phyloP scores from a whole-genome alignment of 208 protist species.

The Crithidia thermophila region DNA sequence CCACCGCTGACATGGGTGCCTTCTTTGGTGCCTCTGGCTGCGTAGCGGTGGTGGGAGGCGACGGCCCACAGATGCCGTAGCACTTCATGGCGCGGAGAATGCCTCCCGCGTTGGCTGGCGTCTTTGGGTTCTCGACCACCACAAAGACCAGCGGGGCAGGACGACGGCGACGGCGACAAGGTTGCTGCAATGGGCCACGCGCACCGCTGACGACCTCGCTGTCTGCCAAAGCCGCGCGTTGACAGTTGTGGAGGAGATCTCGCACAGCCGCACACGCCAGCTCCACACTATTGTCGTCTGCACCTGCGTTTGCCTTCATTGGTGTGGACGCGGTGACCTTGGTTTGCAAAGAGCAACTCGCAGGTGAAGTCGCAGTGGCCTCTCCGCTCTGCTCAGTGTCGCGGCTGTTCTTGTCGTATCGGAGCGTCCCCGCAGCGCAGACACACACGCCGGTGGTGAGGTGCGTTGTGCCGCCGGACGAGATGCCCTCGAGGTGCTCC shows the following conservation, averaged over 20 bases:
- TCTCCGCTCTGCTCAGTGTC: no score
- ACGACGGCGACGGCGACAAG: not conserved
- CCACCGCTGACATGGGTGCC: not conserved
- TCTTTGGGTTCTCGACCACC: constrained; percentile 76
- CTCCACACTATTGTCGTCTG: no score
- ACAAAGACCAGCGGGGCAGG: constrained; percentile 43
- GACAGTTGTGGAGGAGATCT: constrained; percentile 10
- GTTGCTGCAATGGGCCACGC: no score
- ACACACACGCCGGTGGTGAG: constrained; percentile 27
- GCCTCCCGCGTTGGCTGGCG: constrained; percentile 63
- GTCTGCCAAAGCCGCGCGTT: constrained; percentile 2
- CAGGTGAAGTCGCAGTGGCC: no score
- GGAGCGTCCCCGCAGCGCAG: constrained; percentile 26
- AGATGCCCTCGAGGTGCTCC: constrained; percentile 47
- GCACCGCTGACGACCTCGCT: not conserved
- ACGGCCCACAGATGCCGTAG: constrained; percentile 28
- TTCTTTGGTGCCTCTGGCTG: not conserved
- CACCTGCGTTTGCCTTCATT: not conserved
- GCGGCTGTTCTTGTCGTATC: constrained; percentile 22
- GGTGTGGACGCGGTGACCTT: no score
- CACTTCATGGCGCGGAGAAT: constrained; percentile 73
- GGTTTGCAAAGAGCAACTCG: no score
- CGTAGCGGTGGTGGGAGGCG: not conserved
- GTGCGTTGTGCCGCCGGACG: constrained; percentile 22
- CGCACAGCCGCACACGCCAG: not conserved